Evolutionary conservation across 1,139 yeast genomes (phyloP), one percentile per base, ranked within the genome.

Genomic region (Suhomyces panamericanus): DNA sequence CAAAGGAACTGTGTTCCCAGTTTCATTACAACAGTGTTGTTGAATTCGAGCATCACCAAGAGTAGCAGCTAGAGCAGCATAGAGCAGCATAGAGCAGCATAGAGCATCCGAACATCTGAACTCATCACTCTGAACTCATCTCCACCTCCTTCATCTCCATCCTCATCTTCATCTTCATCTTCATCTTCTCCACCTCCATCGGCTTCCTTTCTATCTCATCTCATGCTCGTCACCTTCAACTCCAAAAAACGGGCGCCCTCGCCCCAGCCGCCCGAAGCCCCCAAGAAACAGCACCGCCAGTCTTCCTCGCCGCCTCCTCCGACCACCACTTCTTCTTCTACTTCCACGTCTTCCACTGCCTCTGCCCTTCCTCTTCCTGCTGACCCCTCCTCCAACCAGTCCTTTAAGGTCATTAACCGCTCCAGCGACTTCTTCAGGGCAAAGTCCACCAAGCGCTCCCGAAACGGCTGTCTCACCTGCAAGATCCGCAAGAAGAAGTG

Each of bases 401-500:
- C 50, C 2, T 31, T 47, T 29, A 44, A 47, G 29, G 39, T 44
- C 28, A 42, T 47, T 17, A 35, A 39, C 28, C 38, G 39, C 26
- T 38, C 50, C 10, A 38, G 39, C 26, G 50, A 47, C 17, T 44
- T 47, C 33, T 43, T 39, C 32, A 33, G 35, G 13, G 26, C 43
- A 10, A 46, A 37, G 29, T 39, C 44, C 11, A 14, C 47, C 32
- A 46, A 43, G 49, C 58, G 82, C 44, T 76, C 84, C 2, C 70
- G 73, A 52, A 71, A 70, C 51, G 93, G 93, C 0, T 85, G 93
- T 59, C 63, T 83, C 37, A 83, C 90, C 0, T 85, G 93, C 56
- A 80, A 88, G 48, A 73, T 77, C 38, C 66, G 93, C 34, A 85
- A 85, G 70, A 85, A 85, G 62, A 79, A 87, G 52, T 85, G 93